Evolutionary conservation across 1,284 basidiomycete genomes (phyloP).

Genomic region (Rhodotorula sp.): DNA sequence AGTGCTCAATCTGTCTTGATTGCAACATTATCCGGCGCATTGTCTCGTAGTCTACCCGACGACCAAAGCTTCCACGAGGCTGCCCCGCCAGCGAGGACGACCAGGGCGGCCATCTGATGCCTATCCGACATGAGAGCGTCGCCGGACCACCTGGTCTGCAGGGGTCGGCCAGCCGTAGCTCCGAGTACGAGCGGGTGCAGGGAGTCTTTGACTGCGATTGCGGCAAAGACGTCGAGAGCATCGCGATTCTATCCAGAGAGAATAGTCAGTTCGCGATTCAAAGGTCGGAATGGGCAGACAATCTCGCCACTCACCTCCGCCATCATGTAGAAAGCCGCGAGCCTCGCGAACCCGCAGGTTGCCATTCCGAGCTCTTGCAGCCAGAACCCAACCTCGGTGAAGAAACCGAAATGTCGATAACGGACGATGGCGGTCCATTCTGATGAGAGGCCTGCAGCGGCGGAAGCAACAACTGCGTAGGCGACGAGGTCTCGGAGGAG

Average conservation of each 20-base stretch:
- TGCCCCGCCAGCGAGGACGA: not conserved
- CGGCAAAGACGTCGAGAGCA: not conserved
- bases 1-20: too few species aligned
- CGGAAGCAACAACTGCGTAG: not conserved
- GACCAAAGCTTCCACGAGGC: too few species aligned
- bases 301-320: not conserved
- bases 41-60: too few species aligned
- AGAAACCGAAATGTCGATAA: not conserved
- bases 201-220: not conserved
- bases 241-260: not conserved
- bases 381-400: conserved; percentile 12
- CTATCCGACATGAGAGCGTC: not conserved
- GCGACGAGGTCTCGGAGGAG: not conserved
- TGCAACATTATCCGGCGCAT: too few species aligned
- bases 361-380: not conserved
- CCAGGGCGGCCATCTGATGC: not conserved
- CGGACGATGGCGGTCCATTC: not conserved
- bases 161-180: not conserved
- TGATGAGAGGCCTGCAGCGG: not conserved
- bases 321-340: not conserved
- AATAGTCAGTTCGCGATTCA: too few species aligned
- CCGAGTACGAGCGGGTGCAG: not conserved
- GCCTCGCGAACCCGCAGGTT: not conserved
- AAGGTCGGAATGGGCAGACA: too few species aligned
- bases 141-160: not conserved